Evolutionary conservation across 1,284 basidiomycete species (phyloP).

Genomic region (Fomitopsis palustris): DNA sequence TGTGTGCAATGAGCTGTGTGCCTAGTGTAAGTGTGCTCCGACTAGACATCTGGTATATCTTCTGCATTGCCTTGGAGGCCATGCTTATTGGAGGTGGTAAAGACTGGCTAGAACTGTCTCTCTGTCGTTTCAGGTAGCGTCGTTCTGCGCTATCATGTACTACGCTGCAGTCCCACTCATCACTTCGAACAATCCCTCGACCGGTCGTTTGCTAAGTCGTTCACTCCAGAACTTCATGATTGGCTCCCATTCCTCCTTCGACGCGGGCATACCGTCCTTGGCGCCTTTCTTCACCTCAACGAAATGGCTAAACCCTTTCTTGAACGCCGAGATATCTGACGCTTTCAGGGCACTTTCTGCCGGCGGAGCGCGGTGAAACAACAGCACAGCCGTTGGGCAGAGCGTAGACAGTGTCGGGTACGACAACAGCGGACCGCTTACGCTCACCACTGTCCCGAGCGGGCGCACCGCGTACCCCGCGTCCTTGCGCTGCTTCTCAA

Average conservation of each 20-base stretch:
- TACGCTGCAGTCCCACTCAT: constrained; percentile 35
- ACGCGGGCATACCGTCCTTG: constrained; percentile 69
- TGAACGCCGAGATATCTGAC: constrained; percentile 44
- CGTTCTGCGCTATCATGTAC: no score
- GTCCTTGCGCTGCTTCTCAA: constrained; percentile 24
- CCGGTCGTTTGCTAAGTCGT: constrained; percentile 53
- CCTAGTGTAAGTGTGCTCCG: no score
- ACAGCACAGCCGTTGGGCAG: constrained; percentile 61
- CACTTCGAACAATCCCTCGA: constrained; percentile 76
- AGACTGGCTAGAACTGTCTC: no score
- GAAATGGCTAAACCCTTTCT: constrained; percentile 54
- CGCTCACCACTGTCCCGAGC: constrained; percentile 65
- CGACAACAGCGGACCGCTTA: constrained; percentile 73
- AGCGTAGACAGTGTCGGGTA: constrained; percentile 57
- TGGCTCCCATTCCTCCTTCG: constrained; percentile 75
- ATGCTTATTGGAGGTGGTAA: no score
- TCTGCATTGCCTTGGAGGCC: no score
- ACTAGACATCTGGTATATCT: no score
- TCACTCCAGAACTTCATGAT: constrained; percentile 89
- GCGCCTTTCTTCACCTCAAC: constrained; percentile 43
- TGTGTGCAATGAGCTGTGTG: no score
- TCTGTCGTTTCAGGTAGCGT: no score
- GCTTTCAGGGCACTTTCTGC: constrained; percentile 42
- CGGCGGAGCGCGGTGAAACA: constrained; percentile 53
- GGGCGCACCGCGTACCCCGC: constrained; percentile 16